phyloP scores from a whole-genome alignment of 805 yeast genomes.

The Metschnikowia proteae region DNA sequence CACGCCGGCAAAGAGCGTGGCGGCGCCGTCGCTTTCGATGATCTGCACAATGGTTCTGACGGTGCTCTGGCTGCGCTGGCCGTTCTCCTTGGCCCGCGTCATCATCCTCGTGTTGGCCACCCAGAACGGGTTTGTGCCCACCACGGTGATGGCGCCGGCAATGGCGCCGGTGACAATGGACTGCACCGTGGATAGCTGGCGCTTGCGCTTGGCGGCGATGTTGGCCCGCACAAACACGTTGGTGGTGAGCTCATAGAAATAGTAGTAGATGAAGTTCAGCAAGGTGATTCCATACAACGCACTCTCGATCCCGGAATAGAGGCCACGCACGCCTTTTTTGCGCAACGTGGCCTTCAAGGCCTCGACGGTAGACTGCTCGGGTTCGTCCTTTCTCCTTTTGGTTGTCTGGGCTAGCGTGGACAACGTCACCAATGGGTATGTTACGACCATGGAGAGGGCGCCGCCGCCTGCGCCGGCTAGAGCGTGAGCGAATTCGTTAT shows the following conservation, averaged over 20 bases:
- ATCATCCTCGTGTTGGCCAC: slow-evolving; percentile 90
- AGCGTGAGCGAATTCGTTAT: slow-evolving; percentile 70
- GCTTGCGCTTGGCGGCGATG: slow-evolving; percentile 25
- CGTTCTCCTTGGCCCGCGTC: slow-evolving; percentile 41
- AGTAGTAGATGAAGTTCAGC: slow-evolving; percentile 86
- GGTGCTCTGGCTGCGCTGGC: slow-evolving; percentile 36
- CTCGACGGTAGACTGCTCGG: slow-evolving; percentile 17
- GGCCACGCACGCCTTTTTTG: slow-evolving; percentile 61
- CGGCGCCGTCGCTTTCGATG: slow-evolving; percentile 64
- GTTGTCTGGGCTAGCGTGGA: slow-evolving; percentile 87
- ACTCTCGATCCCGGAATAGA: slow-evolving; percentile 83
- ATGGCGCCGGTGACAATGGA: slow-evolving; percentile 75
- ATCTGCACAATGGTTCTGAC: slow-evolving; percentile 58
- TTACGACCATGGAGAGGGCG: slow-evolving; percentile 77
- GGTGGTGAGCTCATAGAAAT: slow-evolving; percentile 75
- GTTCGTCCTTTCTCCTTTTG: slow-evolving; percentile 23
- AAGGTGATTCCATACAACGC: slow-evolving; percentile 83
- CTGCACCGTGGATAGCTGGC: slow-evolving; percentile 57
- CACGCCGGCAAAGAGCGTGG: slow-evolving; percentile 76
- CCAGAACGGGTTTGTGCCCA: slow-evolving; percentile 88
- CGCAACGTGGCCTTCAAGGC: slow-evolving; percentile 43
- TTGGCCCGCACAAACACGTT: slow-evolving; percentile 39
- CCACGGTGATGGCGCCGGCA: slow-evolving; percentile 83
- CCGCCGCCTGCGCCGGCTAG: slow-evolving; percentile 94
- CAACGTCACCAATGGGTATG: slow-evolving; percentile 84